phyloP scores from a whole-genome alignment of 2,329 filamentous ascomycete genomes.

The Xylariaceae sp. region DNA sequence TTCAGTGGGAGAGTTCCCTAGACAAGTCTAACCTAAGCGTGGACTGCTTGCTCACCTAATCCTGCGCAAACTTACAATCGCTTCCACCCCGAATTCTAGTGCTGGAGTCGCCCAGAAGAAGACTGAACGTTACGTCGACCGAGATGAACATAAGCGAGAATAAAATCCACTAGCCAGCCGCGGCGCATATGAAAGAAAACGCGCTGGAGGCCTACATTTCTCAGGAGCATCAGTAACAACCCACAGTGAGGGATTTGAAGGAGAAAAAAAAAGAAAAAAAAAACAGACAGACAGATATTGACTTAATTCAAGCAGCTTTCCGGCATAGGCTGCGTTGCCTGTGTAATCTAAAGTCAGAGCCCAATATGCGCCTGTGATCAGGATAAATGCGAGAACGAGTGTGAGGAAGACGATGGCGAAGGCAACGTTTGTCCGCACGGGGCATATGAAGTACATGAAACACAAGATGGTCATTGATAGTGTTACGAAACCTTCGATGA shows the following conservation, averaged over 20 bases:
- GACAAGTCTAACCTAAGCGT: too few relatives aligned
- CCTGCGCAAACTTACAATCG: conserved; percentile 24
- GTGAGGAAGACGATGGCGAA: conserved; percentile 74
- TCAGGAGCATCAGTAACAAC: not conserved
- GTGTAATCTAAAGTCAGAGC: conserved; percentile 53
- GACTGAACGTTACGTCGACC: conserved; percentile 30
- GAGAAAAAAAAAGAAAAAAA: too few relatives aligned
- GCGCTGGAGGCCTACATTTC: conserved; percentile 29
- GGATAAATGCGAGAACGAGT: conserved; percentile 64
- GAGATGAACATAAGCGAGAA: conserved; percentile 30
- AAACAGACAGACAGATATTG: not conserved
- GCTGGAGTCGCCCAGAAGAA: conserved; percentile 34
- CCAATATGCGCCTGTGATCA: conserved; percentile 68
- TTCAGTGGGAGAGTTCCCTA: too few relatives aligned
- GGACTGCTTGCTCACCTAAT: not conserved
- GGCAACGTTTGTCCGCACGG: conserved; percentile 73
- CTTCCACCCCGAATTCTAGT: conserved; percentile 27
- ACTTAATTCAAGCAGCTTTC: conserved; percentile 41
- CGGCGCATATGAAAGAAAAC: conserved; percentile 28
- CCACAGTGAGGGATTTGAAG: not conserved
- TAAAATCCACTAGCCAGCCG: conserved; percentile 32
- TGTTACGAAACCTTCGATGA: conserved; percentile 17
- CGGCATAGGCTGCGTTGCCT: conserved; percentile 40
- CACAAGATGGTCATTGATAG: conserved; percentile 69
- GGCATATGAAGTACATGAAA: conserved; percentile 71